Conservation (phyloP, 2,329 filamentous ascomycete genomes). For the Aurifilum marmelostoma region DNA sequence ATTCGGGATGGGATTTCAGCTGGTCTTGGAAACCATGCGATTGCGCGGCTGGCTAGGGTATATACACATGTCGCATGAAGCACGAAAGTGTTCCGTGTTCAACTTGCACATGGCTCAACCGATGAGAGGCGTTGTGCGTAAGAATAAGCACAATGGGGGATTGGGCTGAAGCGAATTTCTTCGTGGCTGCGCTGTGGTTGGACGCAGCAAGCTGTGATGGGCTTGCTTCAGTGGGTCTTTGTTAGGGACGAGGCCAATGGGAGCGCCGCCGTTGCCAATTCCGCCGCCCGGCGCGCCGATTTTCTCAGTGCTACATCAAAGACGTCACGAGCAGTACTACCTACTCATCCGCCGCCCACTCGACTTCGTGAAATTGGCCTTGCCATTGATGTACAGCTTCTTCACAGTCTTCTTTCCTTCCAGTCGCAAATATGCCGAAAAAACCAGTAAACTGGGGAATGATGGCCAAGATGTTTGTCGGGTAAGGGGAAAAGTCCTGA, state of each 20-base stretch:
- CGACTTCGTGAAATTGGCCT: not conserved
- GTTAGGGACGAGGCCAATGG: not conserved
- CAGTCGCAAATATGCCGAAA: slow-evolving; percentile 42
- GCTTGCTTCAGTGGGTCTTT: slow-evolving; percentile 1
- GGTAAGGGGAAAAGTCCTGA: slow-evolving; percentile 53
- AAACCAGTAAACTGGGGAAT: slow-evolving; percentile 58
- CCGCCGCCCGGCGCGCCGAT: slow-evolving; percentile 10
- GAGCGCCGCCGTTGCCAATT: slow-evolving; percentile 5
- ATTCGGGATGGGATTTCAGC: not conserved
- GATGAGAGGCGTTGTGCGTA: not conserved
- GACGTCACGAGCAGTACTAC: slow-evolving; percentile 8
- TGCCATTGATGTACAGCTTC: not conserved
- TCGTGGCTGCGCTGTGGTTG: not conserved
- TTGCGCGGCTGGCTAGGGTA: not conserved
- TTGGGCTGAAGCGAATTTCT: not conserved
- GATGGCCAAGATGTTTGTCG: slow-evolving; percentile 71
- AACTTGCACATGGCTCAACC: not conserved
- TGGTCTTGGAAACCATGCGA: not conserved
- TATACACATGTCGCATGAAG: not conserved
- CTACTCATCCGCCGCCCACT: too few relatives aligned
- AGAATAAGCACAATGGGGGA: not conserved
- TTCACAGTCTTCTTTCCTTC: not conserved
- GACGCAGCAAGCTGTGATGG: not conserved
- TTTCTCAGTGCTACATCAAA: slow-evolving; percentile 5
- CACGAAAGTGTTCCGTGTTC: too few relatives aligned